Evolutionary conservation across 257 asterid genomes (phyloP).

Genomic region (Jaltomata sinuosa): DNA sequence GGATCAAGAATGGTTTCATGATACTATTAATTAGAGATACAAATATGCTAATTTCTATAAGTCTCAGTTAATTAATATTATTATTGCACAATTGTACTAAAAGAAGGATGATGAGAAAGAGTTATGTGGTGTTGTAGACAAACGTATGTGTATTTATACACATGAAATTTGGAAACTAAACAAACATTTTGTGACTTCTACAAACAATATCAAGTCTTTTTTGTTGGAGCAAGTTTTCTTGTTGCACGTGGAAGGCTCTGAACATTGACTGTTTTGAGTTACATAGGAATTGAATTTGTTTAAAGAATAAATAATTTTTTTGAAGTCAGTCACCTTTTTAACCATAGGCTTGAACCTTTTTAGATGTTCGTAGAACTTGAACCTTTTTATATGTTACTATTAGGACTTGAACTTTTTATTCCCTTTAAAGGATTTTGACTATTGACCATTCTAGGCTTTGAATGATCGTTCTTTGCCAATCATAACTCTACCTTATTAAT

Average conservation of each 20-base stretch:
- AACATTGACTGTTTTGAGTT: conserved; percentile 2
- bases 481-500: too few relatives aligned
- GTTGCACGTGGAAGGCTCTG: conserved; percentile 2
- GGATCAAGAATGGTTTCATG: background rate
- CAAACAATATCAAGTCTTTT: background rate
- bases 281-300: conserved; percentile 13
- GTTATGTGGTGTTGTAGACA: background rate
- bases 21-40: background rate
- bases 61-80: background rate
- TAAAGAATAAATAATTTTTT: too few relatives aligned
- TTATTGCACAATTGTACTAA: background rate
- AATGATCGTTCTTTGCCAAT: too few relatives aligned
- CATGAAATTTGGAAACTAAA: background rate
- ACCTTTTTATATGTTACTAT: background rate
- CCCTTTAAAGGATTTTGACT: too few relatives aligned
- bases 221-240: background rate
- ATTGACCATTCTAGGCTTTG: background rate
- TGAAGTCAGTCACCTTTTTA: too few relatives aligned
- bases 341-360: background rate
- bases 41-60: too few relatives aligned
- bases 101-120: background rate
- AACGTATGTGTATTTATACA: background rate
- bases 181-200: background rate
- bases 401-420: too few relatives aligned
- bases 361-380: too few relatives aligned